Evolutionary conservation across 257 asterid genomes (phyloP), one percentile per base, ranked within the genome.

Genomic region (Pogostemon cablin): DNA sequence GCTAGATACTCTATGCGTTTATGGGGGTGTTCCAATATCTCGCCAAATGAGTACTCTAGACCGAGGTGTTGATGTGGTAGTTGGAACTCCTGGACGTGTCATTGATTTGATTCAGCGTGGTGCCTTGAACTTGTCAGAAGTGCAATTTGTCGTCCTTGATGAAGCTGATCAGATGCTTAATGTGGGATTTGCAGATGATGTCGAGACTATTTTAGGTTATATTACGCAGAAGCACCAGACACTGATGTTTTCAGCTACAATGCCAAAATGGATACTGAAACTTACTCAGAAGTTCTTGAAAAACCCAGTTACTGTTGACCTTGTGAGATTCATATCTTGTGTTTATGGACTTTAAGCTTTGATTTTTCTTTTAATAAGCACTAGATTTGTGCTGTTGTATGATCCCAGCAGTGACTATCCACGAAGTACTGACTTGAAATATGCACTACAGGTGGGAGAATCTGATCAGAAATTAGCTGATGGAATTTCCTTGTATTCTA

Each of bases 101-200:
- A 93, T 89, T 75, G 97, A 93, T 86, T 83, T 93, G 84, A 78
- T 91, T 39, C 85, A 87, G 78, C 96, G 99, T 69, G 96, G 99
- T 48, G 54, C 96, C 43, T 75, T 93, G 82, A 79, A 85, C 75
- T 78, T 93, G 63, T 44, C 88, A 0, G 90, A 91, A 75, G 87
- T 93, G 48, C 82, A 86, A 79, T 93, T 89, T 74, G 89, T 89
- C 62, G 95, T 93, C 76, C 90, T 93, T 49, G 97, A 93, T 78
- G 99, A 93, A 81, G 97, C 96, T 67, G 99, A 93, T 83, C 97
- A 93, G 82, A 93, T 93, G 97, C 99, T 93, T 77, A 93, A 89
- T 46, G 97, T 93, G 59, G 99, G 99, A n/a, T 93, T 93, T 64
- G 96, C 96, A 0, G 99, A 93, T 2, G 96, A 85, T 78, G 99